Evolutionary conservation across 2,329 filamentous ascomycete species (phyloP).

Genomic region (Calonectria crousiana): DNA sequence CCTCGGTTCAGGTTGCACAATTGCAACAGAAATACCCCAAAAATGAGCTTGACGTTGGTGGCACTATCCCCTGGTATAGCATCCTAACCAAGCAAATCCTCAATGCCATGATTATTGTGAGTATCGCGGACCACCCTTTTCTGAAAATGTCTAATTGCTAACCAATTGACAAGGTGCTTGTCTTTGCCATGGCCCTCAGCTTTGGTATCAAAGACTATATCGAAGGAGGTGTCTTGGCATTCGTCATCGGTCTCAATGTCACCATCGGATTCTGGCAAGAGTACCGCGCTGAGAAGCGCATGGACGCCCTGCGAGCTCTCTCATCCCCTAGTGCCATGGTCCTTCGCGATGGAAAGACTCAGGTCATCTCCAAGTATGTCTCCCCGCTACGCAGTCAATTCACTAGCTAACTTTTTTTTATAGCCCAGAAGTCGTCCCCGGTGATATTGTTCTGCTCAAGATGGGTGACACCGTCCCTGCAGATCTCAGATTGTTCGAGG

Average conservation of each 20-base stretch:
- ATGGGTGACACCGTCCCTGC: slow-evolving; percentile 82
- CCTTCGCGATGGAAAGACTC: slow-evolving; percentile 68
- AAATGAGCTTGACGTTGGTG: slow-evolving; percentile 79
- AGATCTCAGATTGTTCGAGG: slow-evolving; percentile 77
- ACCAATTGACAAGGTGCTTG: slow-evolving; percentile 70
- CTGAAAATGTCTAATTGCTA: not conserved
- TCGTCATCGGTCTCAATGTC: slow-evolving; percentile 77
- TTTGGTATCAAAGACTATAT: slow-evolving; percentile 77
- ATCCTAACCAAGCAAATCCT: slow-evolving; percentile 79
- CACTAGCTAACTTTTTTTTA: slow-evolving; percentile 22
- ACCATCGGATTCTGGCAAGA: slow-evolving; percentile 76
- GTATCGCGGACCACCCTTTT: slow-evolving; percentile 39
- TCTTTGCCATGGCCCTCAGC: slow-evolving; percentile 81
- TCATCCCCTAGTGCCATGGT: slow-evolving; percentile 74
- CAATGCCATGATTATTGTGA: slow-evolving; percentile 82
- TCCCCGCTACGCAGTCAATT: not conserved
- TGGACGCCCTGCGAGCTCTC: slow-evolving; percentile 72
- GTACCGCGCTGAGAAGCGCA: slow-evolving; percentile 74
- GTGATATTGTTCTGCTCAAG: slow-evolving; percentile 75
- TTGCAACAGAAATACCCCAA: slow-evolving; percentile 71
- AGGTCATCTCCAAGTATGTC: slow-evolving; percentile 69
- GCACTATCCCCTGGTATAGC: slow-evolving; percentile 76
- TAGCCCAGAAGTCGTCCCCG: slow-evolving; percentile 75
- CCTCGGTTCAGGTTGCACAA: slow-evolving; percentile 68
- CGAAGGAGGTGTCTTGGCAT: slow-evolving; percentile 75